A percentile compares a stretch with the other conserved stretches of the same genome.
Conservation (phyloP, 352 stramenopile genomes). For the Pythium brachiatum region DNA sequence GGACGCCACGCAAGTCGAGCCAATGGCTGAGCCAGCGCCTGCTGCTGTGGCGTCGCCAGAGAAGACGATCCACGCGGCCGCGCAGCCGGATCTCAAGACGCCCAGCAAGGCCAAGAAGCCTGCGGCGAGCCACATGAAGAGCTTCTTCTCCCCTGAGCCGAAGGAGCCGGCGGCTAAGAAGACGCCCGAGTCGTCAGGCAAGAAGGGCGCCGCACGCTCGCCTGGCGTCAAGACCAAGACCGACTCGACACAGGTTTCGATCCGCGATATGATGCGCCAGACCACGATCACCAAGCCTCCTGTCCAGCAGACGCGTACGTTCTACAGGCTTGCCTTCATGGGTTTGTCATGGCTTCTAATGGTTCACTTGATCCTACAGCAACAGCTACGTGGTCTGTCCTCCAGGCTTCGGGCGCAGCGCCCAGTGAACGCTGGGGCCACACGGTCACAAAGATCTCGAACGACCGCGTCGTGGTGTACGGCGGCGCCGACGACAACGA, state of each 20-base stretch:
- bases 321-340: neutral
- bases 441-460: constrained; percentile 85
- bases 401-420: constrained; percentile 33
- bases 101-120: constrained; percentile 28
- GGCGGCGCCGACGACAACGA: constrained; percentile 89
- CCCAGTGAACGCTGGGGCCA: constrained; percentile 86
- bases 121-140: constrained; percentile 31
- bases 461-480: constrained; percentile 88
- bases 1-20: constrained; percentile 16
- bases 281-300: constrained; percentile 17
- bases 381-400: constrained; percentile 34
- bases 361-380: constrained; percentile 18
- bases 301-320: constrained; percentile 5
- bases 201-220: constrained; percentile 19
- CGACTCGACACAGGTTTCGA: constrained; percentile 22
- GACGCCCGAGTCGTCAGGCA: constrained; percentile 37
- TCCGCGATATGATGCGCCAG: constrained; percentile 30
- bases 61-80: constrained; percentile 24
- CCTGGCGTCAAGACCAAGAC: constrained; percentile 29
- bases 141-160: constrained; percentile 48
- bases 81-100: constrained; percentile 32
- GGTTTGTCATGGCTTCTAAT: neutral
- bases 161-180: constrained; percentile 42
- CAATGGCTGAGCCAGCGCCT: constrained; percentile 9
- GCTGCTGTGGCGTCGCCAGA: constrained; percentile 29